Conservation (phyloP, 106 monocot species). For the Allium cepa region DNA sequence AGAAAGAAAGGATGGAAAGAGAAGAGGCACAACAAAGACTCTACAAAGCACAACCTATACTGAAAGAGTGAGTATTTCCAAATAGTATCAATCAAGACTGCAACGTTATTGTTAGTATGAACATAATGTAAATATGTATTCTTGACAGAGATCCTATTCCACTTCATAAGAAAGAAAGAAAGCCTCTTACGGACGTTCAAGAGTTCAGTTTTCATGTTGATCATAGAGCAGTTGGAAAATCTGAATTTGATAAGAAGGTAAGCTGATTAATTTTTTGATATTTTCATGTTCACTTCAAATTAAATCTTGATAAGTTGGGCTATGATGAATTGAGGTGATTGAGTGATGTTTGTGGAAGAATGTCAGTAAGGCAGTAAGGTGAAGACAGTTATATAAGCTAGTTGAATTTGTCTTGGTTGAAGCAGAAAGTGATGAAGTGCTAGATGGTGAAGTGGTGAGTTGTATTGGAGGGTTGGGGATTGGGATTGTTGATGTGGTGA, state of each 20-base stretch:
- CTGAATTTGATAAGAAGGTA: conserved; percentile 93
- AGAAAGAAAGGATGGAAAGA: conserved; percentile 54
- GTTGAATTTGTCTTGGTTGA: too few species aligned
- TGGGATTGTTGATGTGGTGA: too few species aligned
- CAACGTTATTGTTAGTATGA: too few species aligned
- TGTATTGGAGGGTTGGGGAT: too few species aligned
- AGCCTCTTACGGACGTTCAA: conserved; percentile 83
- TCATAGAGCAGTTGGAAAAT: conserved; percentile 63
- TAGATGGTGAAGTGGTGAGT: too few species aligned
- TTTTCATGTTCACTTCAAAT: too few species aligned
- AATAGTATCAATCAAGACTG: not conserved
- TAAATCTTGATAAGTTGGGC: too few species aligned
- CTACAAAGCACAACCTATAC: conserved; percentile 70
- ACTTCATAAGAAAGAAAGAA: conserved; percentile 68
- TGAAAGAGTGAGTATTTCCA: conserved; percentile 28
- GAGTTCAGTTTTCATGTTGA: conserved; percentile 72
- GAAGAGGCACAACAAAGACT: conserved; percentile 62
- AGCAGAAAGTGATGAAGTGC: too few species aligned
- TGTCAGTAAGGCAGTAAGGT: too few species aligned
- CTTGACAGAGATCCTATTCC: conserved; percentile 61
- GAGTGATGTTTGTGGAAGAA: too few species aligned
- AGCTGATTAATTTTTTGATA: not conserved
- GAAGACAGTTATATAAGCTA: too few species aligned
- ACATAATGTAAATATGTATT: not conserved
- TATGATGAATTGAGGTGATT: not conserved